Base-by-base conservation (phyloP, 2,329 filamentous ascomycete species). In the Verticillium zaregamsianum region DNA sequence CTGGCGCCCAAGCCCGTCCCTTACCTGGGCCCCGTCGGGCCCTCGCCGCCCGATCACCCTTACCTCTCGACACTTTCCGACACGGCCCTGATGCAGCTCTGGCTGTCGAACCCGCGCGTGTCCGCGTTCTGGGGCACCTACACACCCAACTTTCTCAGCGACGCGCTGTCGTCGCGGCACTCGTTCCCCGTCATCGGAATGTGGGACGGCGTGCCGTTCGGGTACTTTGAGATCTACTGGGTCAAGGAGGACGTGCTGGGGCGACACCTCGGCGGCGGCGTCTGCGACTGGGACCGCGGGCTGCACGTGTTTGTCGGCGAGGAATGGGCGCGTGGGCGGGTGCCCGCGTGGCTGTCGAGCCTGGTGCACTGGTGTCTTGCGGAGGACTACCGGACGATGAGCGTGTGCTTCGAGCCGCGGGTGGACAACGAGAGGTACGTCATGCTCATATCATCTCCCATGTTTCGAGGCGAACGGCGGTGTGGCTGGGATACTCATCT, bases 211-310 rank as follows among this genome's bases (percentile, higher is more conserved):
- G 90, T 94, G 63, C 94, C 94, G 0, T 99, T 98, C 77, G 95
- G 93, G 0, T 99, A 96, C 73, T 97, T 99, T 72, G 95, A 99
- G 78, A 84, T 99, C 37, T 99, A 99, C 77, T 99, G 95, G 94
- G 92, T 95, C 3, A 97, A 96, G 70, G 95, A 99, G 72, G 95
- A 98, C 70, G 78, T 81, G 0, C 74, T 99, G 1, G 92, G 91
- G 0, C 84, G 82, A 57, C 82, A 92, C 66, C 75, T 96, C 4
- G 82, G 87, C 0, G 82, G 82, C 25, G 82, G 85, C 3, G 86
- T 88, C 0, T 86, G 84, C 8, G 91, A 97, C 69, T 98, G 90
- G 76, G 94, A 98, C 69, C 82, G 95, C 7, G 95, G 95, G 0
- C 77, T 98, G 20, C 95, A 99, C 70, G 87, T 95, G 14, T 79